These are phyloP conservation scores for Funneliformis geosporum DNA, from an alignment of 192 early-diverging fungal genomes.

Conservation along the genomic window DNA sequence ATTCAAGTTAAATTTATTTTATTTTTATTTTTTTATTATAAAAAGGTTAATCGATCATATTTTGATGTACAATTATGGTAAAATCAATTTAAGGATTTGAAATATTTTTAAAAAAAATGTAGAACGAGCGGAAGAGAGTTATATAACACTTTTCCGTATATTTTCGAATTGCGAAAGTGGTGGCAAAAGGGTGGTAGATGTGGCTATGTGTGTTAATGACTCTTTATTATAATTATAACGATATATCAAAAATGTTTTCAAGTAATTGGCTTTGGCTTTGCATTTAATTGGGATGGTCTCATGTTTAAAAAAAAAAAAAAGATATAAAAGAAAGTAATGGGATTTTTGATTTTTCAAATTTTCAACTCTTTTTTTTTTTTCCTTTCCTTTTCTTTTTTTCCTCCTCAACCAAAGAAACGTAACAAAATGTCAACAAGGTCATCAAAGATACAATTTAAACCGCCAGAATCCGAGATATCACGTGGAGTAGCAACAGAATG, in stretches of 20 bases:
- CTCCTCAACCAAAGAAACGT: neutral
- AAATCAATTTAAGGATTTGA: too few species aligned
- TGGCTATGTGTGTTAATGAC: neutral
- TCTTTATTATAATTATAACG: neutral
- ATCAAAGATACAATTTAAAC: too few species aligned
- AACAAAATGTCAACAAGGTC: neutral
- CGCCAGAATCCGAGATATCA: too few species aligned
- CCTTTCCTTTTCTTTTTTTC: neutral
- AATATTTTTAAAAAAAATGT: too few species aligned
- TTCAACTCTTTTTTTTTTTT: neutral
- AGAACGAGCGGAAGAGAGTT: neutral
- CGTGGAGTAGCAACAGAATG: neutral
- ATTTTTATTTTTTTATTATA: too few species aligned
- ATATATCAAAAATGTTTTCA: neutral
- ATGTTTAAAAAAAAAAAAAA: too few species aligned
- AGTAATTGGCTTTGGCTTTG: neutral
- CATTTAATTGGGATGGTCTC: too few species aligned
- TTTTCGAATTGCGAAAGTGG: neutral
- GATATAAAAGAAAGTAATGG: too few species aligned
- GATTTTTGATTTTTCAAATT: too few species aligned
- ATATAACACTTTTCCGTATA: neutral
- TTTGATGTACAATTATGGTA: too few species aligned
- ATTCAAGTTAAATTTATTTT: too few species aligned
- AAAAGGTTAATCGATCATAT: too few species aligned
- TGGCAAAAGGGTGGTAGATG: neutral